Conservation (phyloP, 495 filamentous ascomycete species). For the Patellaria atrata region DNA sequence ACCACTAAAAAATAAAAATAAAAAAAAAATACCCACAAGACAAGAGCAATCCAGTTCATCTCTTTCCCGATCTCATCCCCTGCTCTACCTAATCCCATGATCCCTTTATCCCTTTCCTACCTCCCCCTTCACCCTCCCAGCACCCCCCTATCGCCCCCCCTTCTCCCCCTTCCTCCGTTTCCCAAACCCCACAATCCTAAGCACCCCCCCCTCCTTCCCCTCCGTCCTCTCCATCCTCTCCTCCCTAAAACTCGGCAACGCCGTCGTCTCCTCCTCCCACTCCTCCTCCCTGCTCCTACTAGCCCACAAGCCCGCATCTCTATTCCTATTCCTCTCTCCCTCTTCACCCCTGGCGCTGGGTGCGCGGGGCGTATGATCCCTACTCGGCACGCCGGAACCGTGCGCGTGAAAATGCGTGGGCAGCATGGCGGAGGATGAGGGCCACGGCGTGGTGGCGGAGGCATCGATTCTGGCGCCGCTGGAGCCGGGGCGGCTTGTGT, state of each 20-base stretch:
- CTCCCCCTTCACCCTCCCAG: conserved; percentile 2
- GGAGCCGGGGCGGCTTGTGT: conserved; percentile 14
- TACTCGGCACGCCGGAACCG: conserved; percentile 9
- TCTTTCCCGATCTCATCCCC: no score
- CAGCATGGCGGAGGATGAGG: conserved; percentile 6
- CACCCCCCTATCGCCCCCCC: conserved; percentile 11
- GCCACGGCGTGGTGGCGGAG: conserved; percentile 2
- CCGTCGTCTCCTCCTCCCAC: conserved; percentile 15
- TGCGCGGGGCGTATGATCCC: conserved; percentile 3
- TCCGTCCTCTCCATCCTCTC: conserved; percentile 4
- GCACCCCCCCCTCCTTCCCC: conserved; percentile 10
- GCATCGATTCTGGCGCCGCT: conserved; percentile 7
- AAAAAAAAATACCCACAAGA: no score
- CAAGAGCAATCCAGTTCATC: no score
- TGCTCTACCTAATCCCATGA: neutral
- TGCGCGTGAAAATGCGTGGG: neutral
- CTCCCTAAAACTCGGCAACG: conserved; percentile 16
- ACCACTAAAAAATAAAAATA: no score
- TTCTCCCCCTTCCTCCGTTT: conserved; percentile 5
- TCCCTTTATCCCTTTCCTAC: neutral
- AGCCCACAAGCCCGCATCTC: conserved; percentile 14
- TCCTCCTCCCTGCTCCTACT: conserved; percentile 12
- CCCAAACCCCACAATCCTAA: conserved; percentile 19
- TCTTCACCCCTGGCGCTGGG: conserved; percentile 4
- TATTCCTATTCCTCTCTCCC: conserved; percentile 2